Evolutionary conservation across 2,329 filamentous ascomycete genomes (phyloP).

Genomic region (Penicillium sp.): DNA sequence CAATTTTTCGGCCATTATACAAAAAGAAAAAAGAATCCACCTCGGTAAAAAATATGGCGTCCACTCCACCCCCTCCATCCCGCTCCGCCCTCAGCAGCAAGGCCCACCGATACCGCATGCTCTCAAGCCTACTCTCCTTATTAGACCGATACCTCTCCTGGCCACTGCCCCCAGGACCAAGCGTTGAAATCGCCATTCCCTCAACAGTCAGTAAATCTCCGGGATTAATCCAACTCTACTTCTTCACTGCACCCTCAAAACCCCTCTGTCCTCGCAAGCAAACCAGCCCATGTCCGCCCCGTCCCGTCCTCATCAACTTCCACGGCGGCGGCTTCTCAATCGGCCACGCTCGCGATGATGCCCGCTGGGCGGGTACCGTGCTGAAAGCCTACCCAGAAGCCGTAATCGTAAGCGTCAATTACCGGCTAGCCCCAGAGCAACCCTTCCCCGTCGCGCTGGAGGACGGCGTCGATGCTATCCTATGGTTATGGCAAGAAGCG

Average conservation of each 20-base stretch:
- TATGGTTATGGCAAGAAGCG: constrained; percentile 23
- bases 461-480: constrained; percentile 27
- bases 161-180: constrained; percentile 13
- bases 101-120: constrained; percentile 18
- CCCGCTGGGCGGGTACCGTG: constrained; percentile 18
- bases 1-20: background rate
- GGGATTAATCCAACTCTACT: constrained; percentile 16
- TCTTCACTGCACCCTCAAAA: constrained; percentile 14
- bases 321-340: constrained; percentile 25
- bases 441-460: constrained; percentile 25
- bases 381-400: constrained; percentile 15
- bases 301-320: constrained; percentile 22
- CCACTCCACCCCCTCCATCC: background rate
- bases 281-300: background rate
- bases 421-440: constrained; percentile 28
- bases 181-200: constrained; percentile 16
- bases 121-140: constrained; percentile 14
- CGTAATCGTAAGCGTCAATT: constrained; percentile 25
- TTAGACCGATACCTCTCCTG: constrained; percentile 21
- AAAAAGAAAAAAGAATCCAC: too few species aligned
- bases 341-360: constrained; percentile 19
- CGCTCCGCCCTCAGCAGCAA: constrained; percentile 10
- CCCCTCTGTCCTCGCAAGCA: background rate
- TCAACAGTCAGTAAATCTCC: constrained; percentile 17
- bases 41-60: background rate